Conservation (phyloP, 148 eudicot genomes). For the Arctostaphylos glauca region DNA sequence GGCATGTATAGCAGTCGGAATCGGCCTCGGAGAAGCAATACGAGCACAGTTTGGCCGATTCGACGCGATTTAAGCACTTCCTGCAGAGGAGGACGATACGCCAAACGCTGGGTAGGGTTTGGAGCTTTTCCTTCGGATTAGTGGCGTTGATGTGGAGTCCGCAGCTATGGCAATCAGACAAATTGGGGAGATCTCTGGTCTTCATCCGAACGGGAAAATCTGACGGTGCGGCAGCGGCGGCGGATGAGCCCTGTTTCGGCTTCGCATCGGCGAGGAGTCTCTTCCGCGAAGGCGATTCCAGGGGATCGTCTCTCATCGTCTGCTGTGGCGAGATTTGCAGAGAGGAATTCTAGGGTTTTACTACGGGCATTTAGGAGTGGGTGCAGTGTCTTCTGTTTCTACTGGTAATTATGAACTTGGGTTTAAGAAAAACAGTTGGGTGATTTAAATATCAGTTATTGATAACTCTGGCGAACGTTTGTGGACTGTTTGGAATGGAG, state of each 20-base stretch:
- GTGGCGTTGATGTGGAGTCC: slow-evolving; percentile 49
- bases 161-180: slow-evolving; percentile 80
- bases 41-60: slow-evolving; percentile 48
- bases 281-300: slow-evolving; percentile 6
- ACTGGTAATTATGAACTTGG: not conserved
- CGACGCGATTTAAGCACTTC: slow-evolving; percentile 40
- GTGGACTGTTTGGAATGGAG: too few relatives aligned
- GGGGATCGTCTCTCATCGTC: not conserved
- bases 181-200: slow-evolving; percentile 77
- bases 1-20: slow-evolving; percentile 33
- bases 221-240: not conserved
- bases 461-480: too few relatives aligned
- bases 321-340: not conserved
- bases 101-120: slow-evolving; percentile 64
- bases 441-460: too few relatives aligned
- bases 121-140: slow-evolving; percentile 63
- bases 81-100: slow-evolving; percentile 74
- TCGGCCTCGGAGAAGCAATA: slow-evolving; percentile 53
- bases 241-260: not conserved
- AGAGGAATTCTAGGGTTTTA: not conserved
- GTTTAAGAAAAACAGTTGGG: too few relatives aligned
- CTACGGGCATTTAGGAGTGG: not conserved
- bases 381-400: too few relatives aligned
- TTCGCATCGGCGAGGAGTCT: not conserved
- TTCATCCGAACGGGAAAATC: slow-evolving; percentile 32